Conservation (phyloP, 2,329 filamentous ascomycete species). For the Calonectria montana region DNA sequence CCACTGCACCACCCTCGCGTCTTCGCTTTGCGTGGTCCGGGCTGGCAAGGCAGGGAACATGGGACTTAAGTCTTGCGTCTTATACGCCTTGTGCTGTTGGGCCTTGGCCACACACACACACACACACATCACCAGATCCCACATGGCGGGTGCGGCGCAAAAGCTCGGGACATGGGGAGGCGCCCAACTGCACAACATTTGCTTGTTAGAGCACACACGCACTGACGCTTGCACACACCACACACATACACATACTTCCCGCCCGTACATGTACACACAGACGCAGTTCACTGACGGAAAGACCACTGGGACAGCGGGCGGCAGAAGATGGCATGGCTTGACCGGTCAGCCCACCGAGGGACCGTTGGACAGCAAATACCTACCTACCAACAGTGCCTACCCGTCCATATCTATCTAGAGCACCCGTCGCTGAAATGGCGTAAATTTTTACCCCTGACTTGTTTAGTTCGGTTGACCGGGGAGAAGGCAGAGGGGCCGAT, state of each 20-base stretch:
- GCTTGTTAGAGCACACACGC: not conserved
- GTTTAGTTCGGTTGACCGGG: constrained; percentile 9
- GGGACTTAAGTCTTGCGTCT: not conserved
- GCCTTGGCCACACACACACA: not conserved
- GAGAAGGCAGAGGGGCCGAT: not conserved
- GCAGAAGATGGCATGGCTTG: not conserved
- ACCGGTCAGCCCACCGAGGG: not conserved
- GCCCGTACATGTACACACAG: not conserved
- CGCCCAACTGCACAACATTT: constrained; percentile 5
- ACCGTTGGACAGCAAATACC: constrained; percentile 5
- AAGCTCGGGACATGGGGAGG: not conserved
- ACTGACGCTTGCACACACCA: not conserved
- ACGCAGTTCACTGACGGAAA: not conserved
- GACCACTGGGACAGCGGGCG: not conserved
- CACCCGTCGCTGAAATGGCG: constrained; percentile 11
- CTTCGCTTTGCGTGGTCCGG: not conserved
- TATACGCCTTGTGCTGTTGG: not conserved
- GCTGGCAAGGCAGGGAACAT: not conserved
- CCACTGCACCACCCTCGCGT: not conserved
- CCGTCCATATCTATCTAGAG: not conserved
- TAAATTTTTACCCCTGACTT: constrained; percentile 23
- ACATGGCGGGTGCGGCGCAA: constrained; percentile 23
- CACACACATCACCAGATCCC: not conserved
- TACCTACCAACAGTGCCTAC: not conserved
- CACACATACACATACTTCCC: not conserved